These are phyloP conservation scores for Aspergillus nidulans DNA, from an alignment of 495 filamentous ascomycete species.

Conservation along the genomic window DNA sequence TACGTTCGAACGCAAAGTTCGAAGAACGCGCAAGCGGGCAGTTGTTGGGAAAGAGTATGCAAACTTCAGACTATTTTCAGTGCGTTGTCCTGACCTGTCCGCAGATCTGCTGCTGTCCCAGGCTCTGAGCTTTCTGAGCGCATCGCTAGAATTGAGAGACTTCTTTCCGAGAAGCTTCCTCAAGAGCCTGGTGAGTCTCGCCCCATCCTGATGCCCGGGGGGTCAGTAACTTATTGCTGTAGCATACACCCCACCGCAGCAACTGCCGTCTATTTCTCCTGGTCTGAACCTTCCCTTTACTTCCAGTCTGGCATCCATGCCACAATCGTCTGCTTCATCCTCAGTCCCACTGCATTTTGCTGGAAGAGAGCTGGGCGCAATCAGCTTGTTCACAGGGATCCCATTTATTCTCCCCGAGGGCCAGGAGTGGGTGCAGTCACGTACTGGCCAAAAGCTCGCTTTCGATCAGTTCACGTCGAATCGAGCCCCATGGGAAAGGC, in stretches of 20 bases:
- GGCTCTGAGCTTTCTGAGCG: constrained; percentile 30
- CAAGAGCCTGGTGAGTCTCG: constrained; percentile 23
- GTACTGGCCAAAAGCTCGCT: constrained; percentile 39
- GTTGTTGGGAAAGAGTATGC: constrained; percentile 22
- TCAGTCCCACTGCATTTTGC: constrained; percentile 46
- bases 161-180: constrained; percentile 30
- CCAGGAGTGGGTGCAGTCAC: constrained; percentile 41
- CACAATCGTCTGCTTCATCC: constrained; percentile 21
- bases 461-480: constrained; percentile 32
- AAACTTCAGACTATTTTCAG: background rate
- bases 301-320: background rate
- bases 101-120: constrained; percentile 22
- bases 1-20: constrained; percentile 40
- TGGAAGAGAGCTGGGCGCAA: constrained; percentile 41
- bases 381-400: constrained; percentile 43
- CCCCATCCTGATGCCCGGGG: background rate
- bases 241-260: background rate
- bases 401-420: constrained; percentile 44
- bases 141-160: constrained; percentile 39
- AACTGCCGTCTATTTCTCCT: background rate
- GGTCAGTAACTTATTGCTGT: background rate
- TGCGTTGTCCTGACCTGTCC: background rate
- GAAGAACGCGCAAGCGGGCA: constrained; percentile 30
- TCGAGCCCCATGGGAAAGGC: constrained; percentile 33
- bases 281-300: background rate